Evolutionary conservation across 2,329 filamentous ascomycete genomes (phyloP), one percentile per base, ranked within the genome.

Genomic region (Esteya vermicola): DNA sequence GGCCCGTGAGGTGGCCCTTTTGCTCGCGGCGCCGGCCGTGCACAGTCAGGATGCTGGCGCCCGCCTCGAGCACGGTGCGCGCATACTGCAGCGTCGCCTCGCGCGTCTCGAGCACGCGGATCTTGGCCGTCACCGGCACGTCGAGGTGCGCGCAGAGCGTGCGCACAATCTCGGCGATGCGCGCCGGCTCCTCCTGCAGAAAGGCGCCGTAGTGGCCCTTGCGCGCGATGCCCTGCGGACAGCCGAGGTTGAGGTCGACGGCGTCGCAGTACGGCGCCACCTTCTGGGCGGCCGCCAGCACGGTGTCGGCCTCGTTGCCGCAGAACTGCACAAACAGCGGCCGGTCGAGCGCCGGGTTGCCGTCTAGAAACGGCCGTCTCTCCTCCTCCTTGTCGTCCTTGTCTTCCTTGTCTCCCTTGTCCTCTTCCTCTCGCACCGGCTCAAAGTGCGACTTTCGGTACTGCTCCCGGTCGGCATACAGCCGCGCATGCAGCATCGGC

Each of bases 301-400:
- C 70, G 39, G 81, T 75, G n/a, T 81, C 71, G 0, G 85, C 75
- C 38, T 91, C 78, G 58, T 91, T 93, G 46, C 85, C 83, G 67
- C 91, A 98, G 60, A 98, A 98, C 54, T 98, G 91, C 4, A 95
- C 89, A 51, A 95, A 86, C 9, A 96, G 75, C 0, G 91, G 91
- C 6, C 91, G 74, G 59, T 98, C 91, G 44, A 86, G 66, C 13
- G 68, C 54, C 0, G 86, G 82, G 58, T 95, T 89, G 33, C 91
- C 91, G 60, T 98, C 91, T 21, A 96, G 78, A 58, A 76, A 83
- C 6, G 61, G 58, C 36, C 7, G 40, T 23, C 43, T 50, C 55
- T 22, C 20, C 44, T 34, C 7, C 41, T 32, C 43, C 51, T 55
- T 25, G 31, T 30, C 47, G 53, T 47, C 47, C 50, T 45, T 44